Evolutionary conservation across 2,329 filamentous ascomycete species (phyloP), one percentile per base, ranked within the genome.

Genomic region (Zymoseptoria crescenta): DNA sequence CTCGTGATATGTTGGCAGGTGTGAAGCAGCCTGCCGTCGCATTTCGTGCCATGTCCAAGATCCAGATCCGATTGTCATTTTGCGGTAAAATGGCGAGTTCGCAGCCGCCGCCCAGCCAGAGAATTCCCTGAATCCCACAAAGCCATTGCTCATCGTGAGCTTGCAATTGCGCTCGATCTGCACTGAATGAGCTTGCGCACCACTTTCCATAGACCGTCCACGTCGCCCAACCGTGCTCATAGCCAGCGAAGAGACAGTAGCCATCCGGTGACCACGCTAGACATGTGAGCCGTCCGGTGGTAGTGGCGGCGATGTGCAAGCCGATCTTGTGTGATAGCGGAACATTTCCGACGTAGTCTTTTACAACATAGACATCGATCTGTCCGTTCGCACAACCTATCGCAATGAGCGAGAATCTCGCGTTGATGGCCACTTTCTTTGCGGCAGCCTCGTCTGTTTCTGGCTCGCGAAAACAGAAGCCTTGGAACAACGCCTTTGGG

Each of bases 181-280:
- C 80, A 6, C 82, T 80, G 72, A 97, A 97, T 70, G 90, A 96
- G 66, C 85, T 90, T 57, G 88, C 91, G 13, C 91, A 87, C 2
- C 87, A 82, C 73, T 96, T 96, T 35, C 94, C 94, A 74, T 96
- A 99, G 45, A 97, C 94, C 72, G 93, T 97, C 93, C 93, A 99
- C 52, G 87, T 93, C 4, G 89, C 88, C 94, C 94, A 99, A 0
- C 94, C 95, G 59, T 87, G 86, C 68, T 94, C 87, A 70, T 93
- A 97, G 1, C 93, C 94, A 50, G 88, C 91, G 74, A 99, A 96
- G 8, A 99, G 81, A 72, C 92, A 96, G 73, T 97, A 96, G 19
- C 94, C 94, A 73, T 99, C 94, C 0, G 93, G 91, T 1, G 94
- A 96, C 76, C 96, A 99, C 61, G 77, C 85, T 64, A 99, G 75